Base-by-base conservation (phyloP, 2,329 filamentous ascomycete species). In the Claviceps digitariae region DNA sequence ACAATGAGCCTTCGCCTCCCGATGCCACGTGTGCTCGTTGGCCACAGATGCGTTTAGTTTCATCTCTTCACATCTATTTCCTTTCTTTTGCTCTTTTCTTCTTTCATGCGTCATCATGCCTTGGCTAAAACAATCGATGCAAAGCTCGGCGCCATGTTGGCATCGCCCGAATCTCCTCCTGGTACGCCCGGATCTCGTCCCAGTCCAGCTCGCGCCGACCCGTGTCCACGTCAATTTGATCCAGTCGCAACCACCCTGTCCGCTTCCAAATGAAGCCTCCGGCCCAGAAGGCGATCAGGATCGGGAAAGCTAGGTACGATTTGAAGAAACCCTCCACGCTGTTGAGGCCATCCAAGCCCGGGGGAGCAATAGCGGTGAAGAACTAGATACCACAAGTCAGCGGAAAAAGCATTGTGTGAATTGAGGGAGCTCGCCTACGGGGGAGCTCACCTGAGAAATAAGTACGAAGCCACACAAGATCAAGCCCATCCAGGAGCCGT, bases 151-250 rank as follows among this genome's bases (percentile, higher is more conserved):
- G 55, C 58, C 58, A 59, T 8, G 51, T 36, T 8, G 58, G 53
- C 23, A 55, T 55, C 9, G 50, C 31, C 45, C 50, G 50, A 15
- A 59, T 47, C 43, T 56, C 17, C n/a, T 52, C 57, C 21, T 38
- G 54, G 43, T 59, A 56, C 12, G 55, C 57, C 10, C 49, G 51
- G 78, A 84, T 82, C 43, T 70, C 69, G 12, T 83, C 80, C 79
- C 79, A 85, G 63, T 86, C 77, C 54, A 84, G 74, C 66, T 81
- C 77, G 57, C 83, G 76, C 54, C 83, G 77, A 51, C 81, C 83
- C 52, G 75, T 77, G 63, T 87, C 83, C 53, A 87, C 74, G 59
- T 87, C 83, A 58, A 88, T 86, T 57, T 86, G 70, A 34, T 71
- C 64, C 2, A 76, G 71, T 40, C 66, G 73, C 55, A 83, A 69